A percentile compares a stretch with the other conserved stretches of the same genome.
Conservation (phyloP, 2,329 filamentous ascomycete genomes). For the Paecilomyces sp. region DNA sequence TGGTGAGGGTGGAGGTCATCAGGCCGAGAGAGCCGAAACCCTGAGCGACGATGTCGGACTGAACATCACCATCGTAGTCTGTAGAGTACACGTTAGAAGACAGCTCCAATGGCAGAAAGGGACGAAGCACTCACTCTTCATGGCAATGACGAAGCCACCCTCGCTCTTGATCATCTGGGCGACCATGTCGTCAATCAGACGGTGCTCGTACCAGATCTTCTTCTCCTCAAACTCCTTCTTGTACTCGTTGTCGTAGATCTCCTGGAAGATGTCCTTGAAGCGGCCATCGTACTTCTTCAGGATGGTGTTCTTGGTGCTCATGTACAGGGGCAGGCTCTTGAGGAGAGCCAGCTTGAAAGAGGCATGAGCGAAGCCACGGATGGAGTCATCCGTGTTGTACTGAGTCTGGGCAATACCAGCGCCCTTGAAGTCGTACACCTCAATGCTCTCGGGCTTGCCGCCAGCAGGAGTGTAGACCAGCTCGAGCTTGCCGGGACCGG, state of each 20-base stretch:
- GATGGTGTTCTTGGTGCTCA: conserved; percentile 99
- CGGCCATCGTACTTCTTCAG: conserved; percentile 97
- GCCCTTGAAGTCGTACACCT: conserved; percentile 84
- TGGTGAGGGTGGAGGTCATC: conserved; percentile 97
- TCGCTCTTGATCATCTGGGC: conserved; percentile 99
- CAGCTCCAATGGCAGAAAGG: conserved; percentile 4
- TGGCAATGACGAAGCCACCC: conserved; percentile 92
- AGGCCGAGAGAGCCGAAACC: conserved; percentile 96
- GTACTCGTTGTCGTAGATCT: conserved; percentile 84
- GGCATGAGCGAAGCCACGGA: conserved; percentile 88
- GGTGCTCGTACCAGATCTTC: conserved; percentile 98
- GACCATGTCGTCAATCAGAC: conserved; percentile 99
- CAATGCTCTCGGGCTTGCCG: conserved; percentile 72
- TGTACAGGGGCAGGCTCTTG: conserved; percentile 89
- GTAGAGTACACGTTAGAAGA: conserved; percentile 12
- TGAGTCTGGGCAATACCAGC: conserved; percentile 87
- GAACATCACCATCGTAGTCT: conserved; percentile 99
- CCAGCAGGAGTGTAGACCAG: conserved; percentile 87
- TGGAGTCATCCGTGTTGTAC: conserved; percentile 98
- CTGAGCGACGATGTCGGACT: conserved; percentile 96
- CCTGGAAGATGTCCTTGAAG: conserved; percentile 99
- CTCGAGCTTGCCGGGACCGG: conserved; percentile 77
- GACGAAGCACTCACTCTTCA: conserved; percentile 71
- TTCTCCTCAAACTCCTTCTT: conserved; percentile 82
- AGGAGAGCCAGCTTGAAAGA: conserved; percentile 90